A percentile compares a stretch with the other conserved stretches of the same genome.
These are phyloP conservation scores for Salisapilia sapeloensis DNA, from an alignment of 352 stramenopile species.

Conservation along the genomic window DNA sequence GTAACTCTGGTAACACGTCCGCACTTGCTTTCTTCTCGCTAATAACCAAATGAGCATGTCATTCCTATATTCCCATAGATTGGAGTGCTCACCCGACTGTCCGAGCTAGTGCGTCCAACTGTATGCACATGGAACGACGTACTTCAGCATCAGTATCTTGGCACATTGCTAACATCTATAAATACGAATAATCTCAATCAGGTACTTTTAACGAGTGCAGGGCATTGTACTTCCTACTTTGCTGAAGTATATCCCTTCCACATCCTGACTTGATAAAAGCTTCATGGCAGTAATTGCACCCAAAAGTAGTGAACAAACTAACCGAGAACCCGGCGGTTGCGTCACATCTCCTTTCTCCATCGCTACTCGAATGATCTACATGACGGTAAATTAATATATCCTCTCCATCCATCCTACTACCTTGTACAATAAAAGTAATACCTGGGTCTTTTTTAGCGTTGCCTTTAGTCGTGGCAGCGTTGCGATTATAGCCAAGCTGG, in stretches of 20 bases:
- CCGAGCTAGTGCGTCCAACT: conserved; percentile 50
- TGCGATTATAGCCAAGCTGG: conserved; percentile 35
- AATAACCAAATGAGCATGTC: not conserved
- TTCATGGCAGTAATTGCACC: conserved; percentile 56
- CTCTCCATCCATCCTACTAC: too few relatives aligned
- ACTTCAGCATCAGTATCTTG: conserved; percentile 76
- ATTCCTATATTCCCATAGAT: not conserved
- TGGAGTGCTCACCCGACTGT: conserved; percentile 29
- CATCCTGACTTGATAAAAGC: conserved; percentile 43
- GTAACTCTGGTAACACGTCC: conserved; percentile 49
- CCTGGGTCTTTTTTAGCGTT: conserved; percentile 62
- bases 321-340: conserved; percentile 46
- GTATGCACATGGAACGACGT: conserved; percentile 69
- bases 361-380: conserved; percentile 59
- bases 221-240: conserved; percentile 19
- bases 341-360: conserved; percentile 76
- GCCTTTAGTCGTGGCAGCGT: conserved; percentile 31
- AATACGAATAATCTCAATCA: conserved; percentile 1
- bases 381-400: not conserved
- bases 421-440: conserved; percentile 5
- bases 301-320: conserved; percentile 62
- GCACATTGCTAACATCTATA: conserved; percentile 69
- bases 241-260: conserved; percentile 66
- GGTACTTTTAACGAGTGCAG: not conserved
- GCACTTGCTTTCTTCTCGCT: conserved; percentile 46